A percentile compares a stretch with the other conserved stretches of the same genome.
phyloP scores from a whole-genome alignment of 2,329 filamentous ascomycete genomes.

The Fusarium sp. region DNA sequence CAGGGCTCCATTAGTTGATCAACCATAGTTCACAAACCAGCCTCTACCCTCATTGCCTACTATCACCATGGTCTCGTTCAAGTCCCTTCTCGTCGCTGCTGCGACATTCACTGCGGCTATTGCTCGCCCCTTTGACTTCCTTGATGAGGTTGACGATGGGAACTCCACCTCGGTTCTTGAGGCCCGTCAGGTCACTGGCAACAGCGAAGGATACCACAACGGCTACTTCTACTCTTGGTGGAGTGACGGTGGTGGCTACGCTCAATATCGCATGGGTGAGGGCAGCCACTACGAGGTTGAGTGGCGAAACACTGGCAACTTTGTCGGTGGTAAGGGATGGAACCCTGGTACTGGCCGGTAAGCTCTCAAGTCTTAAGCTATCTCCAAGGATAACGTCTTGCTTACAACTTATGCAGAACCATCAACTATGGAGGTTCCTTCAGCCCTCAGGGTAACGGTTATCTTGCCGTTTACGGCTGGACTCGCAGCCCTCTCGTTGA shows the following conservation, averaged over 20 bases:
- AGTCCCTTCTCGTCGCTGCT: slow-evolving; percentile 14
- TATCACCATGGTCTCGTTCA: slow-evolving; percentile 18
- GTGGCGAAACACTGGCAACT: slow-evolving; percentile 29
- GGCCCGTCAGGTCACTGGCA: slow-evolving; percentile 15
- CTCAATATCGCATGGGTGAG: slow-evolving; percentile 11
- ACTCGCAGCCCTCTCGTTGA: slow-evolving; percentile 21
- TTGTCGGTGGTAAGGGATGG: slow-evolving; percentile 27
- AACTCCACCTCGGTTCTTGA: slow-evolving; percentile 18
- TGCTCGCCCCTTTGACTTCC: slow-evolving; percentile 25
- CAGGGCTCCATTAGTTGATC: background rate
- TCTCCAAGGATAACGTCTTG: accelerated
- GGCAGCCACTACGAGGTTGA: slow-evolving; percentile 14
- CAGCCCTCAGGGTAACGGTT: slow-evolving; percentile 22
- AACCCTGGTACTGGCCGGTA: slow-evolving; percentile 28
- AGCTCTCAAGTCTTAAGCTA: background rate
- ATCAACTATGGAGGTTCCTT: slow-evolving; percentile 25
- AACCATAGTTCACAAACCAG: background rate
- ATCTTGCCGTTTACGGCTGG: slow-evolving; percentile 22
- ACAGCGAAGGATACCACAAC: slow-evolving; percentile 16
- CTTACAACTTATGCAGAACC: background rate
- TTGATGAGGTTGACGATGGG: slow-evolving; percentile 17
- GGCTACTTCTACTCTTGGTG: slow-evolving; percentile 35
- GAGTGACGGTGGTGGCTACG: slow-evolving; percentile 21
- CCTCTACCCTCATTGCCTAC: accelerated
- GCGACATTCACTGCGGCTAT: slow-evolving; percentile 21